A percentile compares a stretch with the other conserved stretches of the same genome.
Conservation (phyloP, 345 rosid genomes). For the Nasturtium officinale region DNA sequence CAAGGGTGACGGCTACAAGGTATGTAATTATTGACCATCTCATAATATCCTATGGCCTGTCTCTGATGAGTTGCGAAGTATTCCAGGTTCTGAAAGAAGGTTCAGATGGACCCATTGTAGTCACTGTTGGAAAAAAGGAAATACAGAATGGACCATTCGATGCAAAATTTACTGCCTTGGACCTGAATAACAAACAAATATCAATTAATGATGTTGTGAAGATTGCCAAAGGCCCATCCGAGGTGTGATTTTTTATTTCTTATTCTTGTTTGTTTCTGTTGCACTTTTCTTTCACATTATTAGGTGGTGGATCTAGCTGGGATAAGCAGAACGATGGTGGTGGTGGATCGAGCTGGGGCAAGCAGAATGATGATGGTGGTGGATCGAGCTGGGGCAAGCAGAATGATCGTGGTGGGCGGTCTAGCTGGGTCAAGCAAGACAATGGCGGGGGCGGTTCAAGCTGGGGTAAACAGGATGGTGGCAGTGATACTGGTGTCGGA, state of each 20-base stretch:
- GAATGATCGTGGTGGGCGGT: not conserved
- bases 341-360: not conserved
- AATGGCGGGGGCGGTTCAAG: not conserved
- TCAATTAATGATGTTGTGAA: slow-evolving; percentile 73
- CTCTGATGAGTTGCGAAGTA: slow-evolving; percentile 36
- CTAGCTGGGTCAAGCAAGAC: slow-evolving; percentile 25
- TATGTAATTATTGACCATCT: slow-evolving; percentile 37
- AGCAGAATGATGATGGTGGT: not conserved
- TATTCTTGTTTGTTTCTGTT: slow-evolving; percentile 19
- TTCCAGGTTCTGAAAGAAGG: slow-evolving; percentile 84
- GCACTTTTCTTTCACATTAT: not conserved
- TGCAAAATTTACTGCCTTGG: slow-evolving; percentile 77
- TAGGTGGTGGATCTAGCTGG: slow-evolving; percentile 9
- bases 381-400: slow-evolving; percentile 28
- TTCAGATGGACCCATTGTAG: slow-evolving; percentile 60
- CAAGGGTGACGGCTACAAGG: slow-evolving; percentile 85
- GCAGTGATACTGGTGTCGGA: slow-evolving; percentile 9
- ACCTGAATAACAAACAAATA: slow-evolving; percentile 59
- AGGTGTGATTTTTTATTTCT: slow-evolving; percentile 47
- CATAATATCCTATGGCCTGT: slow-evolving; percentile 3
- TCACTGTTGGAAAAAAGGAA: slow-evolving; percentile 54
- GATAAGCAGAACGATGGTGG: not conserved
- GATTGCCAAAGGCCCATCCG: slow-evolving; percentile 77
- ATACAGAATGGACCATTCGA: slow-evolving; percentile 67
- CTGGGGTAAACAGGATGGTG: not conserved